Conservation (phyloP, 805 yeast genomes). For the Candida coquimbonensis region DNA sequence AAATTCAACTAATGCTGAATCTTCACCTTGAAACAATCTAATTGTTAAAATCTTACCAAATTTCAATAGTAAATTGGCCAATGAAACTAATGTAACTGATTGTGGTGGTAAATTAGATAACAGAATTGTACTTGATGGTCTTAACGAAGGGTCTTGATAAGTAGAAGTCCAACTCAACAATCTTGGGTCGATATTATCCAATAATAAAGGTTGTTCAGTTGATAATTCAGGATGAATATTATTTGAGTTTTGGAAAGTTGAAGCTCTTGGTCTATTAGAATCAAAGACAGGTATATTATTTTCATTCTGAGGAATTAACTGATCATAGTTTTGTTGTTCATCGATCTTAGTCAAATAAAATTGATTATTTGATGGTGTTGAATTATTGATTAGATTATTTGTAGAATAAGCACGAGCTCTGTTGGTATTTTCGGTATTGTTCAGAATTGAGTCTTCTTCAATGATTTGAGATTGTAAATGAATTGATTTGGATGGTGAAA, state of each 20-base stretch:
- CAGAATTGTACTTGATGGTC: conserved; percentile 72
- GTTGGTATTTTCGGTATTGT: not conserved
- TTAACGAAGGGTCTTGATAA: conserved; percentile 59
- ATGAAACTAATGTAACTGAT: conserved; percentile 42
- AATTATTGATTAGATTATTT: conserved; percentile 17
- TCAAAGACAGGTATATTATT: conserved; percentile 4
- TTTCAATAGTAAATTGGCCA: conserved; percentile 51
- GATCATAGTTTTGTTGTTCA: conserved; percentile 7
- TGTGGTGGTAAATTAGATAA: conserved; percentile 72
- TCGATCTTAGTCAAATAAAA: conserved; percentile 11
- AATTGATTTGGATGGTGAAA: conserved; percentile 14
- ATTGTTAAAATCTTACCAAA: conserved; percentile 60
- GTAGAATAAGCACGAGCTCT: conserved; percentile 24
- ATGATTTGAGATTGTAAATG: conserved; percentile 6
- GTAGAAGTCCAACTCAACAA: conserved; percentile 60
- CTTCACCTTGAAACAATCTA: conserved; percentile 45
- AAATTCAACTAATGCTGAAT: conserved; percentile 65
- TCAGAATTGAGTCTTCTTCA: conserved; percentile 11
- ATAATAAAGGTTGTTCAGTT: conserved; percentile 26
- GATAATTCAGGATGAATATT: not conserved
- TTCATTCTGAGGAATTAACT: not conserved
- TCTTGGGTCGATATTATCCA: conserved; percentile 55
- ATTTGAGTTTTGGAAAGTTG: conserved; percentile 25
- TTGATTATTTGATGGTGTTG: conserved; percentile 8
- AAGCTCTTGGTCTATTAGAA: conserved; percentile 33